Percentiles rank a stretch among this genome's conserved stretches.
These are phyloP conservation scores for Fusarium proliferatum DNA, from an alignment of 2,329 filamentous ascomycete genomes.

Conservation along the genomic window DNA sequence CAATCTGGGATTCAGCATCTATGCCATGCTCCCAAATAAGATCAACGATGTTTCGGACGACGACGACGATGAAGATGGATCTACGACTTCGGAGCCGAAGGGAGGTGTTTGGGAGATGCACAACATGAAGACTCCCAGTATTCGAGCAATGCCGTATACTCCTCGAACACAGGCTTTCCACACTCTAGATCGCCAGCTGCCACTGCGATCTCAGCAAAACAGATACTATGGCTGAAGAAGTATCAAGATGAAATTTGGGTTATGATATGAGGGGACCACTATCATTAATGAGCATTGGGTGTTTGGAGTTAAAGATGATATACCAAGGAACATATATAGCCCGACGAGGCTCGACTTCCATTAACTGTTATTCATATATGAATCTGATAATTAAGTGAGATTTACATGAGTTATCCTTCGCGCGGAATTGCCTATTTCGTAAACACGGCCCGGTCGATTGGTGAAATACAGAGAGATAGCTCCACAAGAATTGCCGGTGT, in stretches of 20 bases:
- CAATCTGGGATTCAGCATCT: conserved; percentile 69
- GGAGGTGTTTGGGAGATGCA: conserved; percentile 69
- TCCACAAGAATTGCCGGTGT: background rate
- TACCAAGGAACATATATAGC: conserved; percentile 28
- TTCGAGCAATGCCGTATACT: conserved; percentile 63
- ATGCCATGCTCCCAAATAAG: conserved; percentile 67
- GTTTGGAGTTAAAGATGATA: conserved; percentile 38
- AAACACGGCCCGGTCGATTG: background rate
- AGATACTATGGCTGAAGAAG: conserved; percentile 21
- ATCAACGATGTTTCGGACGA: conserved; percentile 60
- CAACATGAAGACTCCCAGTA: conserved; percentile 55
- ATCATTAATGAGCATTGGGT: conserved; percentile 35
- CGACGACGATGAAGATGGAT: conserved; percentile 56
- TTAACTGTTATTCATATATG: background rate
- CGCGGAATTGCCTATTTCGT: conserved; percentile 17
- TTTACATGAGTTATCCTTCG: background rate
- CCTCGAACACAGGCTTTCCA: conserved; percentile 76
- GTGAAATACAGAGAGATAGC: background rate
- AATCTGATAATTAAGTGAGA: background rate
- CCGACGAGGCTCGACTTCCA: conserved; percentile 12
- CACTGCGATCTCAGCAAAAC: conserved; percentile 56
- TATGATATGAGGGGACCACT: background rate
- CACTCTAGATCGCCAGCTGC: conserved; percentile 68
- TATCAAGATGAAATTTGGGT: background rate
- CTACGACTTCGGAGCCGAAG: conserved; percentile 49